These are phyloP conservation scores for Wickerhamiella pararugosa DNA, from an alignment of 1,139 yeast species.

Conservation along the genomic window DNA sequence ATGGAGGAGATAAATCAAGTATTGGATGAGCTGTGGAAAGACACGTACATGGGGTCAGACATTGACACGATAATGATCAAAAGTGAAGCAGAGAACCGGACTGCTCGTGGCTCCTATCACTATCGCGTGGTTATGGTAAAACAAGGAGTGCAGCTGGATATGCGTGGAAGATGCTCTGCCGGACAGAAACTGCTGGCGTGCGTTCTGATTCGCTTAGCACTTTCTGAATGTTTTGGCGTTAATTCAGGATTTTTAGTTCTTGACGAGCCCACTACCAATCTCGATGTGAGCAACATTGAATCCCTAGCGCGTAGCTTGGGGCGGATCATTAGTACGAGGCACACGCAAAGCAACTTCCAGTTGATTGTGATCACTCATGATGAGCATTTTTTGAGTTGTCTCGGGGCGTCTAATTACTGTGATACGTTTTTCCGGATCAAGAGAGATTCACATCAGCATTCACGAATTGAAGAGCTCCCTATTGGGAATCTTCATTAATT, in stretches of 20 bases:
- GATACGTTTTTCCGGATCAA: slow-evolving; percentile 75
- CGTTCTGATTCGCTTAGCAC: slow-evolving; percentile 75
- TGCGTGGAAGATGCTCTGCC: slow-evolving; percentile 97
- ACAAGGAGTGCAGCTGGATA: slow-evolving; percentile 80
- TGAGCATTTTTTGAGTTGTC: slow-evolving; percentile 71
- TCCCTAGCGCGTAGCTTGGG: slow-evolving; percentile 72
- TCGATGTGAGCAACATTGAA: slow-evolving; percentile 80
- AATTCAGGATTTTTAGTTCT: slow-evolving; percentile 92
- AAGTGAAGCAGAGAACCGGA: slow-evolving; percentile 53
- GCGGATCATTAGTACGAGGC: slow-evolving; percentile 59
- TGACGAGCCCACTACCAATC: slow-evolving; percentile 95
- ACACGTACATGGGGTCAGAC: slow-evolving; percentile 89
- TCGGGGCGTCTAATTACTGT: slow-evolving; percentile 76
- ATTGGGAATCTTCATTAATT: slow-evolving; percentile 10
- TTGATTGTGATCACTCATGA: slow-evolving; percentile 92
- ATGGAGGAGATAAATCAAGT: slow-evolving; percentile 88
- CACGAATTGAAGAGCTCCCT: slow-evolving; percentile 41
- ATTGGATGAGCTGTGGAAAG: slow-evolving; percentile 83
- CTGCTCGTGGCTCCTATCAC: slow-evolving; percentile 55
- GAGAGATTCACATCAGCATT: slow-evolving; percentile 67
- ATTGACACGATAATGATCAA: slow-evolving; percentile 79
- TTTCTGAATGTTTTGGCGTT: slow-evolving; percentile 91
- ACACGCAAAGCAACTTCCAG: slow-evolving; percentile 76
- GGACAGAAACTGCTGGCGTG: slow-evolving; percentile 95
- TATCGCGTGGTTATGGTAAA: slow-evolving; percentile 93